Evolutionary conservation across 257 asterid species (phyloP).

Genomic region (Vinca minor): DNA sequence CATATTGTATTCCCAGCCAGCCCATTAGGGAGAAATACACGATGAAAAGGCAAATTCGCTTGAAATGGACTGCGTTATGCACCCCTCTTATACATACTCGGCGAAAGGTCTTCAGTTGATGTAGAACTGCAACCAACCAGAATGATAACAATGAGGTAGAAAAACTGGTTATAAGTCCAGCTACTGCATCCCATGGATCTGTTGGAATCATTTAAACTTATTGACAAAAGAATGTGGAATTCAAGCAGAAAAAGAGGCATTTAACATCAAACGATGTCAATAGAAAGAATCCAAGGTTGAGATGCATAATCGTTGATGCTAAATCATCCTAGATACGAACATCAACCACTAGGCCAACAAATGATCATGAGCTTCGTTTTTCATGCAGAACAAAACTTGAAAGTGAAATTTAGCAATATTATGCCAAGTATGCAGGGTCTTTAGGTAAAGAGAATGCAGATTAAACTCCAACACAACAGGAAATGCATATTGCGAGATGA

Average conservation of each 20-base stretch:
- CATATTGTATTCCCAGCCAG: slow-evolving; percentile 66
- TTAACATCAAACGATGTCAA: neutral
- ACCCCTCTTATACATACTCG: slow-evolving; percentile 28
- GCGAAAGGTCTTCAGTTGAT: slow-evolving; percentile 30
- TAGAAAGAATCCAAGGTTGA: neutral
- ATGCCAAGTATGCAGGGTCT: neutral
- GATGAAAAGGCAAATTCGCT: slow-evolving; percentile 55
- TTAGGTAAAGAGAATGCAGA: neutral
- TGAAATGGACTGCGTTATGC: slow-evolving; percentile 28
- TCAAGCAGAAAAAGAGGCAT: too few relatives aligned
- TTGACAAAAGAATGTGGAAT: neutral
- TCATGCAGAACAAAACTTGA: neutral
- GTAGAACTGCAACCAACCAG: slow-evolving; percentile 33
- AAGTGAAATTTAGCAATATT: neutral
- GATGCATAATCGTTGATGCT: neutral
- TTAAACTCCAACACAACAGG: neutral
- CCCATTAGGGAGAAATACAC: slow-evolving; percentile 68
- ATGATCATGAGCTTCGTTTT: neutral
- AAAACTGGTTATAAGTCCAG: slow-evolving; percentile 56
- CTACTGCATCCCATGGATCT: slow-evolving; percentile 71
- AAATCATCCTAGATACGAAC: slow-evolving; percentile 2
- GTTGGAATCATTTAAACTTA: slow-evolving; percentile 19
- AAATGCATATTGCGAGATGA: neutral
- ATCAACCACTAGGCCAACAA: neutral
- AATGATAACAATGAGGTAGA: slow-evolving; percentile 45